Evolutionary conservation across 2,329 filamentous ascomycete genomes (phyloP), one percentile per base, ranked within the genome.

Genomic region (Colletotrichum abscissum): DNA sequence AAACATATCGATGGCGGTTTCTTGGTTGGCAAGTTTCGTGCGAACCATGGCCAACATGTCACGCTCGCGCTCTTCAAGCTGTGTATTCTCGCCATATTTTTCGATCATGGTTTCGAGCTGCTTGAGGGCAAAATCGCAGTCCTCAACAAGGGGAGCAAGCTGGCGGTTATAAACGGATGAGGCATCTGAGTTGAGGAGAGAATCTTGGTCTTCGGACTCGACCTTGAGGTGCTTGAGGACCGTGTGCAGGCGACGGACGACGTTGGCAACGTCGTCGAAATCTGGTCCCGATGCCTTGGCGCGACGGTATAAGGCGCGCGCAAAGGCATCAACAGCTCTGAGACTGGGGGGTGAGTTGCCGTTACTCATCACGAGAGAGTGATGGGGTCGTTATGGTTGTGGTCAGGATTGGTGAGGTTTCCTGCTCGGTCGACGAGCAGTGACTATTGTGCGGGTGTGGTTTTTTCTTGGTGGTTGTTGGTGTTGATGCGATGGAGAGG

Each of bases 171-270:
- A 90, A 60, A 86, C 80, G 42, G 83, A 80, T 26, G 81, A 78
- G 55, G 82, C 78, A 1, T 81, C 75, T 38, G 79, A 79, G 81
- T 88, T 88, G 19, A 92, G 83, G 12, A 87, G 82, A 11, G 90
- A 91, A 76, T 88, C 88, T 1, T 84, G 83, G 76, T 90, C 89
- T 75, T 88, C 85, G 52, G 87, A 86, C 81, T 92, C 90, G 75
- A 86, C 83, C 67, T 88, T 89, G 30, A 92, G 82, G 76, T 91
- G 88, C 67, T 88, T 87, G 7, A 92, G 82, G 14, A 87, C 87
- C 6, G 86, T 86, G 76, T 92, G 87, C 54, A 92, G 82, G 56
- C 83, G 84, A 67, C 86, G 86, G 52, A 92, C 85, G 46, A 86
- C 85, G 16, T 81, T 78, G 16, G 88, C 84, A 59, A 89, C 83